Base-by-base conservation (phyloP, 345 rosid species). In the Sisymbrium irio region DNA sequence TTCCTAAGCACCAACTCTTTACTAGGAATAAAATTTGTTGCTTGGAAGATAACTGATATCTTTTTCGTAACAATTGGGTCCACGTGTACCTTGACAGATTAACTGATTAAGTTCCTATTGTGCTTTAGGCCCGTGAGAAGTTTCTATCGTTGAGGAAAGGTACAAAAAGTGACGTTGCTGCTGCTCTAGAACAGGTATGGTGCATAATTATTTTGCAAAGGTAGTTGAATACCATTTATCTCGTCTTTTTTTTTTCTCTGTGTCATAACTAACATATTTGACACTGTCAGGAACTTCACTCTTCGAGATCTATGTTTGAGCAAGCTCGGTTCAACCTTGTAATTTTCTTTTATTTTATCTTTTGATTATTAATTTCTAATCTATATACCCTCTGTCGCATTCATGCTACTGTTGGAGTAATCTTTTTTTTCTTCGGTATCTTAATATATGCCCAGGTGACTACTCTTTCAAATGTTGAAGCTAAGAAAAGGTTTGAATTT, bases 401-500 rank as follows among this genome's bases (percentile, higher is more conserved):
- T 12, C 50, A 49, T 58, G 19, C 5, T 58, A 9, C 32, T 33
- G 45, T 18, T 59, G 18, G 35, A 58, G 27, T 73, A 50, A 53
- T 7, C 25, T 13, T 53, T 42, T 59, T 15, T 55, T 44, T 55
- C 65, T 37, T 58, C 62, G 10, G 46, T 44, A 28, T 61, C 69
- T 56, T 32, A 13, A 25, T 44, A 3, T 28, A 5, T 75, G 20
- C 71, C 67, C 65, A 95, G 99, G 86, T 95, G 68, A 89, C 96
- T 73, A 87, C 97, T 53, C 85, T 92, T 80, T 92, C 99, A 25
- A 90, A 83, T 84, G 97, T 95, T 36, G 99, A 95, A 86, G 96
- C 98, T 37, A 95, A 95, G 65, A 95, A 92, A 74, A 90, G 97
- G 84, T 95, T 92, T 80, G 97, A 95, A 78, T 95, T 95, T 78